Conservation (phyloP, 2,329 filamentous ascomycete genomes). For the Penicillium decumbens region DNA sequence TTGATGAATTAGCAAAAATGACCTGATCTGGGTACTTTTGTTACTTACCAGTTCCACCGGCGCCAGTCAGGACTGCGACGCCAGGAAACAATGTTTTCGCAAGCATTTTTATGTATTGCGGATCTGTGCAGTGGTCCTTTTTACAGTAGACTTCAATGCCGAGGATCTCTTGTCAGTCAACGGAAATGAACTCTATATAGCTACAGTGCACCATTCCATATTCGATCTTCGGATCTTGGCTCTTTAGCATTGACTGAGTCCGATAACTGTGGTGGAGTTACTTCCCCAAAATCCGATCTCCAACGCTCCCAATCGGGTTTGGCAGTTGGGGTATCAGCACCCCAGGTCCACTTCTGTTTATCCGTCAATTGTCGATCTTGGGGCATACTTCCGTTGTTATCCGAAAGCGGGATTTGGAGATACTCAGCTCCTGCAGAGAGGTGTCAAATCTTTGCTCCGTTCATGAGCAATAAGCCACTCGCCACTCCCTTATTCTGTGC, state of each 20-base stretch:
- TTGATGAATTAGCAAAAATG: neutral
- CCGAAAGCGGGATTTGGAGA: neutral
- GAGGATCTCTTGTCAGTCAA: neutral
- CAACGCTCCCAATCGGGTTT: neutral
- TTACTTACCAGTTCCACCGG: conserved; percentile 44
- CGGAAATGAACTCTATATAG: neutral
- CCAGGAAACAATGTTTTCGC: conserved; percentile 36
- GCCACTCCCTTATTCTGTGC: neutral
- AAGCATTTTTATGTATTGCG: neutral
- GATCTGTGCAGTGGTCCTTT: neutral
- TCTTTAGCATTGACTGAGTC: neutral
- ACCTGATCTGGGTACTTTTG: neutral
- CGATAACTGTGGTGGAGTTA: neutral
- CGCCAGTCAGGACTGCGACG: conserved; percentile 49
- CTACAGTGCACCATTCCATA: neutral
- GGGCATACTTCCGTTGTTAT: neutral
- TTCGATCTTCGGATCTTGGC: neutral
- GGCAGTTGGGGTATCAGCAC: neutral
- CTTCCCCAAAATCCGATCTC: neutral
- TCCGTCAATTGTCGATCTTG: neutral
- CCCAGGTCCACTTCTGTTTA: neutral
- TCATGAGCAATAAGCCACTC: neutral
- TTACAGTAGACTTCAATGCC: neutral
- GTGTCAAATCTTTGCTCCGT: neutral
- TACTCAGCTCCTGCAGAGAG: neutral